A percentile compares a stretch with the other conserved stretches of the same genome.
These are phyloP conservation scores for Melampsora larici-populina DNA, from an alignment of 1,284 basidiomycete genomes.

Conservation along the genomic window DNA sequence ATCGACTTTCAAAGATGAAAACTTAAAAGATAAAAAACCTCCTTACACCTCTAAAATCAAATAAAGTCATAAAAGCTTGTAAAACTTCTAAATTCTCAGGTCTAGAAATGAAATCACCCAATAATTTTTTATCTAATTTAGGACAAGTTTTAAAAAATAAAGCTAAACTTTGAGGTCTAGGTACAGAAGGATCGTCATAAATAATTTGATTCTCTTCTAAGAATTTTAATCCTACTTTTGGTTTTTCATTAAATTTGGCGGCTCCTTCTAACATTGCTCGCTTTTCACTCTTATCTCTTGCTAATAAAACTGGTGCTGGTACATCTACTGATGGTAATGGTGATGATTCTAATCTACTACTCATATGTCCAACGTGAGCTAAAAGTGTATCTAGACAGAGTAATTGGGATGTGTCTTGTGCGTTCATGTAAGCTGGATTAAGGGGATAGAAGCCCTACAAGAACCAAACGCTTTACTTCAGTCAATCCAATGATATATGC, in stretches of 20 bases:
- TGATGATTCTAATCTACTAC: slow-evolving; percentile 66
- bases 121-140: slow-evolving; percentile 83
- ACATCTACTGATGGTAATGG: slow-evolving; percentile 57
- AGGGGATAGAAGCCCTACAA: slow-evolving; percentile 72
- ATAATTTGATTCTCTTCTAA: slow-evolving; percentile 83
- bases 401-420: slow-evolving; percentile 74
- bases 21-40: not conserved
- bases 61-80: slow-evolving; percentile 79
- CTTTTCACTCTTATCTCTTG: slow-evolving; percentile 77
- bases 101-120: slow-evolving; percentile 89
- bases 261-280: slow-evolving; percentile 80
- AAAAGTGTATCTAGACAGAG: slow-evolving; percentile 85
- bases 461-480: not conserved
- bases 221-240: slow-evolving; percentile 85
- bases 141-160: slow-evolving; percentile 80
- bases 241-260: slow-evolving; percentile 87
- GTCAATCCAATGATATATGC: not conserved
- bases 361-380: slow-evolving; percentile 82
- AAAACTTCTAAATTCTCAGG: slow-evolving; percentile 82
- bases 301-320: slow-evolving; percentile 63
- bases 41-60: slow-evolving; percentile 81
- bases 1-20: slow-evolving; percentile 5
- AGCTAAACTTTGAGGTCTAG: slow-evolving; percentile 66
- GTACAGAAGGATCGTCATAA: slow-evolving; percentile 57
- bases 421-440: slow-evolving; percentile 64